Evolutionary conservation across 257 asterid species (phyloP).

Genomic region (Ophiorrhiza pumila): DNA sequence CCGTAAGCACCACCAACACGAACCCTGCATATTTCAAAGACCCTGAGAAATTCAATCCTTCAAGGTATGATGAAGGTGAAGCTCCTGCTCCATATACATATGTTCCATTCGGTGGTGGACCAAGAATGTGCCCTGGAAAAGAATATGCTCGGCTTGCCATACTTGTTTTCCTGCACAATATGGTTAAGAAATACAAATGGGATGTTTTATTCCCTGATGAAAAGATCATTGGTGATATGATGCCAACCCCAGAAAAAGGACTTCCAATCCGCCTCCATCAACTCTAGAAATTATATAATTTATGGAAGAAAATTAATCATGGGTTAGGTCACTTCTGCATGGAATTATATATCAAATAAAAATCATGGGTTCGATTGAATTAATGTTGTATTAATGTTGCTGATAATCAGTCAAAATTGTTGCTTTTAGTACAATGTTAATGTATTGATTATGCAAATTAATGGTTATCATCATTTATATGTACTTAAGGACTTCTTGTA

Average conservation of each 20-base stretch:
- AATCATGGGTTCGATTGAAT: too few species aligned
- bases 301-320: too few species aligned
- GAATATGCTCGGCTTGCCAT: constrained; percentile 67
- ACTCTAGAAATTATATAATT: too few species aligned
- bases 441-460: too few species aligned
- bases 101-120: constrained; percentile 77
- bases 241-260: constrained; percentile 72
- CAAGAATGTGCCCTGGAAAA: constrained; percentile 74
- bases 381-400: too few species aligned
- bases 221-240: constrained; percentile 71
- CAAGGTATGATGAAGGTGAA: constrained; percentile 49
- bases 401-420: too few species aligned
- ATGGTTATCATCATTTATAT: too few species aligned
- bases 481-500: too few species aligned
- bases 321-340: too few species aligned
- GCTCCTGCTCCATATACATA: constrained; percentile 46
- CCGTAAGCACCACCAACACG: constrained; percentile 54
- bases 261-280: constrained; percentile 51
- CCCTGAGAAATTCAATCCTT: constrained; percentile 56
- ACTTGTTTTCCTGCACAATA: constrained; percentile 51
- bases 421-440: too few species aligned
- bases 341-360: too few species aligned
- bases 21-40: constrained; percentile 48
- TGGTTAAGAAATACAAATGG: constrained; percentile 54
- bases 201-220: constrained; percentile 56